phyloP scores from a whole-genome alignment of 176 grass and related monocot species.

The Puccinellia tenuiflora region DNA sequence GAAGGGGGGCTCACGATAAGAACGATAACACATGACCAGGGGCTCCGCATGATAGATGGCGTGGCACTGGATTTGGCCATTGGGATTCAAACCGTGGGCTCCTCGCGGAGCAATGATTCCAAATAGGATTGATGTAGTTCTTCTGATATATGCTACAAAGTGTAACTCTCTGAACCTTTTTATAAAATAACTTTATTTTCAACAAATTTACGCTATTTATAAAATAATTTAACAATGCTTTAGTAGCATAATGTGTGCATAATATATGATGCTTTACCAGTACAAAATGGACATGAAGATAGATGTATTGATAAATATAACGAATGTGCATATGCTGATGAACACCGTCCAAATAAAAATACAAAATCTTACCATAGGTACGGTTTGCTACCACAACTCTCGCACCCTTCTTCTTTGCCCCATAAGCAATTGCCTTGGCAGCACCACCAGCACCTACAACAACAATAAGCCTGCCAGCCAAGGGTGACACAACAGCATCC shows the following conservation, averaged over 20 bases:
- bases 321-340: not conserved
- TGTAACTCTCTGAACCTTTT: not conserved
- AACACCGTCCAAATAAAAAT: not conserved
- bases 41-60: not conserved
- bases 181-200: not conserved
- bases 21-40: not conserved
- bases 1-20: not conserved
- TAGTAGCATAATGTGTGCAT: not conserved
- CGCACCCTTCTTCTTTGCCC: conserved; percentile 91
- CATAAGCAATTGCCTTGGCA: conserved; percentile 91
- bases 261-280: not conserved
- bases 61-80: not conserved
- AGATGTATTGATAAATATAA: not conserved
- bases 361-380: conserved; percentile 71
- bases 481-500: conserved; percentile 59
- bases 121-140: not conserved
- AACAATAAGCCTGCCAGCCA: conserved; percentile 81
- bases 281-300: conserved; percentile 3
- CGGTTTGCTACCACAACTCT: conserved; percentile 91
- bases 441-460: conserved; percentile 94
- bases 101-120: not conserved
- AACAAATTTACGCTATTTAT: not conserved
- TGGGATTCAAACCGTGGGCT: not conserved
- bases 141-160: not conserved
- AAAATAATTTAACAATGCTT: not conserved